Evolutionary conservation across 225 moss, liverwort and hornwort genomes (phyloP), one percentile per base, ranked within the genome.

Genomic region (Ulota crispa): DNA sequence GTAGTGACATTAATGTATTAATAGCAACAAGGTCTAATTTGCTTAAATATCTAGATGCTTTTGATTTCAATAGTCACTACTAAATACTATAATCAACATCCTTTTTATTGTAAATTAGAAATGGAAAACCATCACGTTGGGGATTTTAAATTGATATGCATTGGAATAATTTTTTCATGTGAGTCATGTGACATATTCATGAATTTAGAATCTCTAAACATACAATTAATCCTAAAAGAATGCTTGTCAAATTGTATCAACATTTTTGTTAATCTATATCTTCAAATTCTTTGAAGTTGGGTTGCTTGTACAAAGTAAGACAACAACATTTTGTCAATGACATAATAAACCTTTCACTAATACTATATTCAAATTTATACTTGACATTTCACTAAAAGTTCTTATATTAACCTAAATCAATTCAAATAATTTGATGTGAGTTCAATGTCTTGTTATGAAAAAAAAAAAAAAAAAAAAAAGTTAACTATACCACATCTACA

Each of bases 301-400:
- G n/a, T 43, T 31, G 18, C 0, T 23, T 70, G 4, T 0, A 13
- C 15, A 28, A 42, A 5, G 2, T 16, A 3, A 41, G 68, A 3
- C 8, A 63, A 53, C 12, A 39, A 8, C 6, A 0, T 15, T 47
- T 13, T 37, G 13, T 7, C n/a, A 56, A 18, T n/a, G 13, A 47
- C 1, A 43, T 55, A 1, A 0, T 61, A 19, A 43, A 28, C 1
- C 4, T 61, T 18, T 23, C 6, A 24, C 0, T 14, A 0, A 45
- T 24, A 73, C 4, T 6, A 9, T 45, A 6, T 68, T 50, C 21
- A 61, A 68, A 20, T n/a, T 27, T 0, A 0, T 0, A 4, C 0
- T 8, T 4, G 21, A 21, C 0, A 0, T 3, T 47, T 0, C 0
- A 66, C 6, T 24, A 2, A 3, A 4, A 0, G 0, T 34, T 24